Percentiles rank a stretch among this genome's conserved stretches.
These are phyloP conservation scores for Citrus reticulata DNA, from an alignment of 345 rosid genomes.

Conservation along the genomic window DNA sequence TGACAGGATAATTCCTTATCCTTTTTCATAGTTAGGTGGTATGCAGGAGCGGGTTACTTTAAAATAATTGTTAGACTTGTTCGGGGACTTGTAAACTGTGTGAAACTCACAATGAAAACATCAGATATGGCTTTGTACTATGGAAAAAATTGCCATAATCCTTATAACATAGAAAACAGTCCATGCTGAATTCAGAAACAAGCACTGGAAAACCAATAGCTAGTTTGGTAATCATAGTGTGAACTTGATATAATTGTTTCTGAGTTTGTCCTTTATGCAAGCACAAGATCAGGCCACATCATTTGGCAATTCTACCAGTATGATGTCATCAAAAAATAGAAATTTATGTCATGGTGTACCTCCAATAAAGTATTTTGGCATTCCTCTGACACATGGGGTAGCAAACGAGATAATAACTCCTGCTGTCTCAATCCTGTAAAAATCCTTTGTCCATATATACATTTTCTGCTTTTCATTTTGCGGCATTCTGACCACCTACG, in stretches of 20 bases:
- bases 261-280: neutral
- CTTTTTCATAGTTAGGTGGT: neutral
- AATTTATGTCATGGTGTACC: conserved; percentile 30
- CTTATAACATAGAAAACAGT: neutral
- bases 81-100: neutral
- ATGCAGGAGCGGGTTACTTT: neutral
- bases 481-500: conserved; percentile 54
- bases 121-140: too few species aligned
- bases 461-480: conserved; percentile 38
- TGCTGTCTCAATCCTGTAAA: conserved; percentile 54
- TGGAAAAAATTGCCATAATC: neutral
- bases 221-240: neutral
- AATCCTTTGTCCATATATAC: conserved; percentile 46
- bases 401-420: conserved; percentile 52
- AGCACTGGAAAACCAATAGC: neutral
- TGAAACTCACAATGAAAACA: neutral
- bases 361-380: conserved; percentile 30
- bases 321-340: neutral
- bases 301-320: neutral
- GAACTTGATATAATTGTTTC: neutral
- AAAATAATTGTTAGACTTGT: neutral
- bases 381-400: conserved; percentile 33
- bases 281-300: neutral
- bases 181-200: neutral
- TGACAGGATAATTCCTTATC: neutral